Evolutionary conservation across 345 rosid species (phyloP), one percentile per base, ranked within the genome.

Genomic region (Populus simonii): DNA sequence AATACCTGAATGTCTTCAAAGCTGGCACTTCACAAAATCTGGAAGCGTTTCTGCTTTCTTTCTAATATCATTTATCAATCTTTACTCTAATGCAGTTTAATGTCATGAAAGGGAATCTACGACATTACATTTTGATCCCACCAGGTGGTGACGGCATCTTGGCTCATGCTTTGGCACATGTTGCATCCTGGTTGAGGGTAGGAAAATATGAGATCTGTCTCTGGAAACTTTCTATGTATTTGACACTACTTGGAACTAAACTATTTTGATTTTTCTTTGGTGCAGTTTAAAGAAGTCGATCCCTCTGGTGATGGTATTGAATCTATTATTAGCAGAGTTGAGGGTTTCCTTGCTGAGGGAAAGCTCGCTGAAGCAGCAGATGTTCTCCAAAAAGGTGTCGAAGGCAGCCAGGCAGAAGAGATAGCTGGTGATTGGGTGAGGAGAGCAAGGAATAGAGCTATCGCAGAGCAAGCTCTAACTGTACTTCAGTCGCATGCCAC

Each of bases 151-250:
- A 97, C 39, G 93, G 97, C 80, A 87, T 94, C 80, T 79, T 91
- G 84, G 86, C 99, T 3, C 97, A 94, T 84, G 88, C 92, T 76
- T 68, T 91, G 78, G 97, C 97, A 65, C 88, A 82, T 33, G 23
- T 90, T 76, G 99, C 98, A 72, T 86, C 97, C 41, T 90, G 90
- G 97, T 84, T 96, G 78, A 94, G 96, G 97, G 98, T 93, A 78
- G 61, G 67, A 53, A 75, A 66, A 74, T 51, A 76, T 43, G 31
- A 36, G 59, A 76, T 79, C 27, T 39, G 71, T 66, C 39, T 70
- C 35, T 75, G 27, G 0, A 16, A 51, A 2, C 12, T 31, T 22
- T 16, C 61, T 41, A 7, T 13, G 25, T 45, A 23, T 73, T 66
- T 25, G 22, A 13, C 77, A 55, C 53, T 22, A 7, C 36, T 36